Evolutionary conservation across 495 filamentous ascomycete species (phyloP).

Genomic region (Neurospora sp.): DNA sequence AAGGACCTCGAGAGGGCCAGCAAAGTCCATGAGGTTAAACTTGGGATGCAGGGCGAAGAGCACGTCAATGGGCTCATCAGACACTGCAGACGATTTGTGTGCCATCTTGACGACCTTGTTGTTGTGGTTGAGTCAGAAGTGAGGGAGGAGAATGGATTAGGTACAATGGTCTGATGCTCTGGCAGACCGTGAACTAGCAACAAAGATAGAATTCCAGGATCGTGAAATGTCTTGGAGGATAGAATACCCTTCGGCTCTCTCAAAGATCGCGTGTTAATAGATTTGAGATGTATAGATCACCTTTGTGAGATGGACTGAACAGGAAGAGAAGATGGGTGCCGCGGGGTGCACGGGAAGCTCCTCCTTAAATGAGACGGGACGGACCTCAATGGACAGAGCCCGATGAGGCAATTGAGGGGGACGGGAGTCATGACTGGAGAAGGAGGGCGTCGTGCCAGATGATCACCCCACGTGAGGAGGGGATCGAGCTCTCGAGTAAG

Average conservation of each 20-base stretch:
- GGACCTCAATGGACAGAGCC: background rate
- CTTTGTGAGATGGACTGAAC: background rate
- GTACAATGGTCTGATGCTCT: background rate
- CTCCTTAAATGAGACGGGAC: background rate
- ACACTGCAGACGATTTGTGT: constrained; percentile 35
- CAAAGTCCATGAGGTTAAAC: constrained; percentile 52
- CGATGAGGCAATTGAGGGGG: background rate
- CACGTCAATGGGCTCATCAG: constrained; percentile 41
- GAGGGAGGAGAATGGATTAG: constrained; percentile 1
- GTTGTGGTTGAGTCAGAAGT: background rate
- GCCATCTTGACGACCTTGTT: constrained; percentile 32
- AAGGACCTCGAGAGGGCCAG: constrained; percentile 57
- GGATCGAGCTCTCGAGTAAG: background rate
- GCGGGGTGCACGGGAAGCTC: background rate
- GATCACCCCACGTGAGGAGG: background rate
- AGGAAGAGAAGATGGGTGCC: background rate
- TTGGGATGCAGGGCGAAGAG: constrained; percentile 40
- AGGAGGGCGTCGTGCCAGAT: background rate
- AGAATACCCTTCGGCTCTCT: background rate
- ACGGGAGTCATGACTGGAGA: background rate
- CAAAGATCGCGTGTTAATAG: background rate
- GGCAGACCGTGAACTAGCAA: background rate
- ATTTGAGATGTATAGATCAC: background rate
- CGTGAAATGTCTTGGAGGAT: background rate
- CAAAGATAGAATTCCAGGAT: background rate